A percentile compares a stretch with the other conserved stretches of the same genome.
These are phyloP conservation scores for Epichloe aotearoae DNA, from an alignment of 2,329 filamentous ascomycete genomes.

Conservation along the genomic window DNA sequence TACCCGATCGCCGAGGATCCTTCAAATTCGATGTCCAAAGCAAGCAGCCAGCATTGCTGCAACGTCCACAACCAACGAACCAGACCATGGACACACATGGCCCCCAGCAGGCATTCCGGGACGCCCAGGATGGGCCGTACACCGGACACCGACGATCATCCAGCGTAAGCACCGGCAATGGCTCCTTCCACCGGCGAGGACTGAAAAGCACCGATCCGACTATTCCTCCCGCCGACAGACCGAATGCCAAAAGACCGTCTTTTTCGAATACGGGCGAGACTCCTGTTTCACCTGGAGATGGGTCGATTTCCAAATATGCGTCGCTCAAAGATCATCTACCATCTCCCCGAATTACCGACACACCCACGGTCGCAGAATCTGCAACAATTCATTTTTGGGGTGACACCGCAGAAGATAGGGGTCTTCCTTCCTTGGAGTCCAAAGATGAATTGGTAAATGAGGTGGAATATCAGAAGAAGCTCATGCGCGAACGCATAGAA, in stretches of 20 bases:
- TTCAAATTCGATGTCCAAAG: conserved; percentile 52
- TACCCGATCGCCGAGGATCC: conserved; percentile 61
- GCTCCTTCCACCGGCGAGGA: conserved; percentile 48
- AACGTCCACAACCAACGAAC: conserved; percentile 54
- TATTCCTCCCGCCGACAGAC: conserved; percentile 27
- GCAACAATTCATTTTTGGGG: conserved; percentile 24
- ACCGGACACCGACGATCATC: conserved; percentile 74
- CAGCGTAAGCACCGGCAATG: conserved; percentile 79
- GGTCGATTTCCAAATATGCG: conserved; percentile 8
- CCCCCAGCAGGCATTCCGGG: conserved; percentile 70
- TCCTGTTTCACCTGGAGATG: conserved; percentile 29
- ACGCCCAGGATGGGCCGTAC: conserved; percentile 53
- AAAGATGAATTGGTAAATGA: conserved; percentile 35
- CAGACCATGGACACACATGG: conserved; percentile 70
- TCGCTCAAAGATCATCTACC: conserved; percentile 15
- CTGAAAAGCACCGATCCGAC: conserved; percentile 29
- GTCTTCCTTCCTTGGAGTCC: conserved; percentile 16
- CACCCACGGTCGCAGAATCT: conserved; percentile 30
- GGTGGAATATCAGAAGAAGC: conserved; percentile 50
- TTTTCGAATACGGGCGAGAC: conserved; percentile 37
- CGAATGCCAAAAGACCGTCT: conserved; percentile 34
- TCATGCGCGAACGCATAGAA: conserved; percentile 61
- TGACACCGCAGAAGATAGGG: conserved; percentile 16
- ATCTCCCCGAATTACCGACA: conserved; percentile 17
- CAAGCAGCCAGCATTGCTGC: conserved; percentile 65